Evolutionary conservation across 177 flowering plant species (phyloP), one percentile per base, ranked within the genome.

Genomic region (Tripterygium wilfordii): DNA sequence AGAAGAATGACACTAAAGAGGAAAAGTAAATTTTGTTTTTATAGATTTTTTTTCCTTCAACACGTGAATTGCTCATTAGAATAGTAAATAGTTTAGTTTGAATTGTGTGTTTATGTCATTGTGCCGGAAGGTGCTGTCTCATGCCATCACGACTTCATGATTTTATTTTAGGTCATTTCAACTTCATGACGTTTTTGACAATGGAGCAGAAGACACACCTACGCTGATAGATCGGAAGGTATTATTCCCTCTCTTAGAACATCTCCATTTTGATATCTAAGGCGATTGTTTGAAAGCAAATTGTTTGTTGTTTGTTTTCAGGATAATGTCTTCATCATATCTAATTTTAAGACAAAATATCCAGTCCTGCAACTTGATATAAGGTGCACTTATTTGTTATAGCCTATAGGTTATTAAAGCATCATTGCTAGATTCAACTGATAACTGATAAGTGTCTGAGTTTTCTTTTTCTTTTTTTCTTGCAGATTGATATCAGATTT

Each of bases 311-410:
- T 13, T 56, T 36, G 24, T 51, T 13, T 54, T 60, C 96, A 92
- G 99, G 92, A 92, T 63, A 92, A 92, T 72, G 95, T 88, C 38
- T 92, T 88, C 56, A 86, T 92, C 10, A 92, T 92, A 57, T 92
- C 99, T 14, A 92, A 85, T 67, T 58, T 62, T 47, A 88, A 89
- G 62, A 88, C 96, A 31, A 88, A 92, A 59, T 88, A 72, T 64
- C 99, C 99, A 15, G 77, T 84, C 21, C 70, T 92, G 32, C 96
- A 88, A 41, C 56, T 92, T 58, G 96, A 92, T 63, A 53, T 86
- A 31, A 84, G 96, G 97, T 83, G 36, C 36, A 12, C 8, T 23
- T 14, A 42, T n/a, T n/a, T 22, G 3, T 13, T 13, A 20, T 42
- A 23, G 18, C 38, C 4, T 42, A 1, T n/a, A n/a, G n/a, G n/a